phyloP scores from a whole-genome alignment of 129 eudicot genomes.

The Ambrosia artemisiifolia region DNA sequence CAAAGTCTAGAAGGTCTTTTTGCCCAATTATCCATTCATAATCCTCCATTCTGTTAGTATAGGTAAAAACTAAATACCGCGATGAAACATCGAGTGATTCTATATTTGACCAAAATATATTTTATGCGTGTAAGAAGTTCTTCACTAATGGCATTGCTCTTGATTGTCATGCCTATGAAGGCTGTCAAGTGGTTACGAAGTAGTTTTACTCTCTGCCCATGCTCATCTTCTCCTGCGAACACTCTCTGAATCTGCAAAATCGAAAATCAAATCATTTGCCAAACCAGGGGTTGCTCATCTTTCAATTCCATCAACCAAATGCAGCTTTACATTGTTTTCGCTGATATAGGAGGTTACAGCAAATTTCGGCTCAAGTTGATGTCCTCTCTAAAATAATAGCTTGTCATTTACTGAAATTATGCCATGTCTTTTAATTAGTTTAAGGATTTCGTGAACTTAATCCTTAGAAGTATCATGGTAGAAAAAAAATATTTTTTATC shows the following conservation, averaged over 20 bases:
- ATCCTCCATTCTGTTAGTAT: slow-evolving; percentile 53
- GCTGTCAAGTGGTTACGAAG: not conserved
- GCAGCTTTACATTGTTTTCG: slow-evolving; percentile 38
- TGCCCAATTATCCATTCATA: slow-evolving; percentile 57
- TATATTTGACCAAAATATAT: slow-evolving; percentile 41
- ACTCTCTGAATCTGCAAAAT: slow-evolving; percentile 36
- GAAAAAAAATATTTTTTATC: no score
- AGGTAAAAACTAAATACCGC: slow-evolving; percentile 41
- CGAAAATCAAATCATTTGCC: slow-evolving; percentile 47
- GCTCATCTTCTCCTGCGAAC: slow-evolving; percentile 26
- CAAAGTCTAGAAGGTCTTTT: slow-evolving; percentile 57
- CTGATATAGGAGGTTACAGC: no score
- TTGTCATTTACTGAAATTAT: no score
- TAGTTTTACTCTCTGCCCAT: not conserved
- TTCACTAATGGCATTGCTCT: not conserved
- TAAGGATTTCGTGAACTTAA: no score
- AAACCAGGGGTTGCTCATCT: slow-evolving; percentile 52
- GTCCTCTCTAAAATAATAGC: no score
- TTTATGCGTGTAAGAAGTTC: slow-evolving; percentile 33
- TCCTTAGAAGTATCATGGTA: no score
- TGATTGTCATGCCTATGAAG: slow-evolving; percentile 23
- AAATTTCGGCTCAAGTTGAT: no score
- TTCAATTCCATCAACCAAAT: slow-evolving; percentile 62
- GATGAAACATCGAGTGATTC: slow-evolving; percentile 43
- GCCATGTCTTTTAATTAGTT: no score